phyloP scores from a whole-genome alignment of 768 basidiomycete species.

The Boletus tylopilopsis region DNA sequence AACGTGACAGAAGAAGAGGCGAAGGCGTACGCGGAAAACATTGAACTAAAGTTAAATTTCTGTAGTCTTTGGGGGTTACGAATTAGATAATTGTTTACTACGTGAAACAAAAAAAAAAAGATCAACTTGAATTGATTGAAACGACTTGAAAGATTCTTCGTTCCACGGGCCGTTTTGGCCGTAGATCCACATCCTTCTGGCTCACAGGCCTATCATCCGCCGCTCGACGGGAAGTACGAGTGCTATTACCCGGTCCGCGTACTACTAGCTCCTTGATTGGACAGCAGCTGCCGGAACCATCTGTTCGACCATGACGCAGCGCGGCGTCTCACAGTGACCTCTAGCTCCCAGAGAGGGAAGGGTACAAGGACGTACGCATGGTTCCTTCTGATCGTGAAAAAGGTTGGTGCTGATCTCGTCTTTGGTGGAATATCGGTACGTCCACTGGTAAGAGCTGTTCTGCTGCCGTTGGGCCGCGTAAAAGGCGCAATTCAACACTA shows the following conservation, averaged over 20 bases:
- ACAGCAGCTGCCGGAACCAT: not conserved
- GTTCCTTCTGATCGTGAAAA: slow-evolving; percentile 19
- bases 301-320: slow-evolving; percentile 12
- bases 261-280: not conserved
- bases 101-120: slow-evolving; percentile 7
- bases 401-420: slow-evolving; percentile 28
- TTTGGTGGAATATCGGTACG: slow-evolving; percentile 30
- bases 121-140: no score
- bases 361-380: slow-evolving; percentile 2
- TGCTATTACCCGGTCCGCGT: not conserved
- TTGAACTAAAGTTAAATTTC: slow-evolving; percentile 14
- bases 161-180: slow-evolving; percentile 6
- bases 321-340: not conserved
- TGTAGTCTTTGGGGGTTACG: slow-evolving; percentile 6
- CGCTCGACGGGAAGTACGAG: not conserved
- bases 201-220: not conserved
- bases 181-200: slow-evolving; percentile 1
- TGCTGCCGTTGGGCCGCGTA: slow-evolving; percentile 9
- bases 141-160: no score
- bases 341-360: not conserved
- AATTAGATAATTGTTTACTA: slow-evolving; percentile 29
- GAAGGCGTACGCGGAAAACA: not conserved
- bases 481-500: slow-evolving; percentile 20
- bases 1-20: slow-evolving; percentile 16
- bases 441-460: slow-evolving; percentile 17